phyloP scores from a whole-genome alignment of 1,284 basidiomycete species.

The Trametes versicolor region DNA sequence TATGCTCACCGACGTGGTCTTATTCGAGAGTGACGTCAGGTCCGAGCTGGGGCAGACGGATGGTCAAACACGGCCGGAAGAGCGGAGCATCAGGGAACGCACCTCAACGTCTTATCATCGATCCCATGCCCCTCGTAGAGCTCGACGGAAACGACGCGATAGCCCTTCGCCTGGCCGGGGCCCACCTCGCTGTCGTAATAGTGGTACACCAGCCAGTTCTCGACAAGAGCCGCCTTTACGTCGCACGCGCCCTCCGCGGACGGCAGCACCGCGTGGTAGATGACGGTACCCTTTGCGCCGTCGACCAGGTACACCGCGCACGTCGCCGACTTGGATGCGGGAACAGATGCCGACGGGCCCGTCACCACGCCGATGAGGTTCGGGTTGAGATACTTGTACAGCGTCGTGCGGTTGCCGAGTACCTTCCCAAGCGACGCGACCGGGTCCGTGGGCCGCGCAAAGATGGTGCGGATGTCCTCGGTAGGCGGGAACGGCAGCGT shows the following conservation, averaged over 20 bases:
- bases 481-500: constrained; percentile 62
- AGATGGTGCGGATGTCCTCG: constrained; percentile 62
- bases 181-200: constrained; percentile 74
- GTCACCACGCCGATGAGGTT: constrained; percentile 79
- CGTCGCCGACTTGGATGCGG: constrained; percentile 36
- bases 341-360: constrained; percentile 44
- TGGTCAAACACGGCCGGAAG: constrained; percentile 21
- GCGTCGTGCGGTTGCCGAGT: constrained; percentile 85
- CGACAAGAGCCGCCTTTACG: constrained; percentile 76
- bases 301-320: constrained; percentile 86
- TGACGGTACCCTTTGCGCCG: constrained; percentile 76
- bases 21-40: constrained; percentile 71
- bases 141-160: constrained; percentile 83
- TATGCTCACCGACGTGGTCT: constrained; percentile 60
- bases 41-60: constrained; percentile 64
- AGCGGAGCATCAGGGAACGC: constrained; percentile 25
- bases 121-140: constrained; percentile 80
- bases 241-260: constrained; percentile 60
- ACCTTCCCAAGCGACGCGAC: constrained; percentile 88
- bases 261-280: constrained; percentile 73
- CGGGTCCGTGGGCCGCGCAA: constrained; percentile 59
- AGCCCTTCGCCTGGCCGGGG: constrained; percentile 68
- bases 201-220: constrained; percentile 95
- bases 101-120: constrained; percentile 80
- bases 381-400: constrained; percentile 96